A percentile compares a stretch with the other conserved stretches of the same genome.
Evolutionary conservation across 2,329 filamentous ascomycete genomes (phyloP).

Genomic region (Pseudocercospora vitis): DNA sequence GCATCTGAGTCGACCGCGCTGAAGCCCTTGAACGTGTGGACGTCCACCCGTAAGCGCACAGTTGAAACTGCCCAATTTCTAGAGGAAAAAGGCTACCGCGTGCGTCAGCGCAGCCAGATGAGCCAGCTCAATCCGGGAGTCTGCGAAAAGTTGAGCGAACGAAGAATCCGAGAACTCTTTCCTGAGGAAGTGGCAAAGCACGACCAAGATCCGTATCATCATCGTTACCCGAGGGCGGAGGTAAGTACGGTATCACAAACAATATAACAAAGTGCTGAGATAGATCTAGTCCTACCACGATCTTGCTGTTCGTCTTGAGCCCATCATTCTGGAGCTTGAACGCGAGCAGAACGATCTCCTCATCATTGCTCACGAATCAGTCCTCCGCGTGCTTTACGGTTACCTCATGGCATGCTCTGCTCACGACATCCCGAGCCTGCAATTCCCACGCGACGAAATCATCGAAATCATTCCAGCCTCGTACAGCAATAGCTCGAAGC

Average conservation of each 20-base stretch:
- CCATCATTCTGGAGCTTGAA: slow-evolving; percentile 95
- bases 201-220: slow-evolving; percentile 92
- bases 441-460: slow-evolving; percentile 94
- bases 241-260: slow-evolving; percentile 48
- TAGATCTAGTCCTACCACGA: slow-evolving; percentile 84
- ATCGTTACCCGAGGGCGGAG: slow-evolving; percentile 92
- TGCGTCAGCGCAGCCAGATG: slow-evolving; percentile 92
- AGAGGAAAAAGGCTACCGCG: slow-evolving; percentile 75
- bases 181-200: slow-evolving; percentile 92
- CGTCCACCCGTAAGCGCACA: slow-evolving; percentile 84
- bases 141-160: slow-evolving; percentile 89
- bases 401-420: slow-evolving; percentile 99
- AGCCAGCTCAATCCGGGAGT: slow-evolving; percentile 96
- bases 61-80: slow-evolving; percentile 85
- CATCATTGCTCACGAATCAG: slow-evolving; percentile 96
- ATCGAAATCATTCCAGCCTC: slow-evolving; percentile 98
- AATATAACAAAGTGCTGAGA: neutral
- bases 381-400: slow-evolving; percentile 93
- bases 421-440: slow-evolving; percentile 85
- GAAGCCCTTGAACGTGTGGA: slow-evolving; percentile 88
- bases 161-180: slow-evolving; percentile 75
- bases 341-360: slow-evolving; percentile 96
- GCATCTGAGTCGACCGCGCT: slow-evolving; percentile 64
- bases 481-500: slow-evolving; percentile 93
- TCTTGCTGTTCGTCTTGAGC: slow-evolving; percentile 93